phyloP scores from a whole-genome alignment of 352 stramenopile species.

The Phytophthora cryptogea region DNA sequence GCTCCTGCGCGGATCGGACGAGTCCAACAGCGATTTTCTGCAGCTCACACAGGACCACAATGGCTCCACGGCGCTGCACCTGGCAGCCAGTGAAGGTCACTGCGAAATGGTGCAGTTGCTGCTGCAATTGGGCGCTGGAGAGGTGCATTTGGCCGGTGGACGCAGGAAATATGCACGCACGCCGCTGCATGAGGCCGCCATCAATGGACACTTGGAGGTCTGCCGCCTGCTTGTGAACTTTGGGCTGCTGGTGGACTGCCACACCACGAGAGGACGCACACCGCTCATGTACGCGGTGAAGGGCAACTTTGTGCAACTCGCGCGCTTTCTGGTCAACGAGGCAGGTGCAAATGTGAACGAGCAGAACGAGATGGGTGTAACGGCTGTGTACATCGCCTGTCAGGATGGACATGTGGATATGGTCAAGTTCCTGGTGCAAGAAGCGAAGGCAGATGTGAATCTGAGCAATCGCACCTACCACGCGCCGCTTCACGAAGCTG shows the following conservation, averaged over 20 bases:
- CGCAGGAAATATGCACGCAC: conserved; percentile 72
- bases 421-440: conserved; percentile 45
- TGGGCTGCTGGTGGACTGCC: conserved; percentile 71
- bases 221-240: conserved; percentile 59
- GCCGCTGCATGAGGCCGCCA: conserved; percentile 76
- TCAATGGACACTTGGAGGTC: conserved; percentile 57
- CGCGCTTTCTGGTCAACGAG: conserved; percentile 46
- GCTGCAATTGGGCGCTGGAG: conserved; percentile 52
- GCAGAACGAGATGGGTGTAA: conserved; percentile 83
- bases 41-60: conserved; percentile 75
- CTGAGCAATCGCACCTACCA: conserved; percentile 66
- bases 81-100: conserved; percentile 65
- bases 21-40: conserved; percentile 42
- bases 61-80: conserved; percentile 62
- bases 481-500: conserved; percentile 66
- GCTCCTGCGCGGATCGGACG: conserved; percentile 33
- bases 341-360: conserved; percentile 66
- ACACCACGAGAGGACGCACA: conserved; percentile 77
- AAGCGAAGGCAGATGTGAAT: conserved; percentile 60
- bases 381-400: conserved; percentile 67
- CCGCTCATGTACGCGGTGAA: conserved; percentile 82
- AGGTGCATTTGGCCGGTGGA: conserved; percentile 63
- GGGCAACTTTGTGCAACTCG: conserved; percentile 57
- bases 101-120: conserved; percentile 49
- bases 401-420: conserved; percentile 60